Conservation (phyloP, 169 alveolate genomes). For the Fabrea salina region DNA sequence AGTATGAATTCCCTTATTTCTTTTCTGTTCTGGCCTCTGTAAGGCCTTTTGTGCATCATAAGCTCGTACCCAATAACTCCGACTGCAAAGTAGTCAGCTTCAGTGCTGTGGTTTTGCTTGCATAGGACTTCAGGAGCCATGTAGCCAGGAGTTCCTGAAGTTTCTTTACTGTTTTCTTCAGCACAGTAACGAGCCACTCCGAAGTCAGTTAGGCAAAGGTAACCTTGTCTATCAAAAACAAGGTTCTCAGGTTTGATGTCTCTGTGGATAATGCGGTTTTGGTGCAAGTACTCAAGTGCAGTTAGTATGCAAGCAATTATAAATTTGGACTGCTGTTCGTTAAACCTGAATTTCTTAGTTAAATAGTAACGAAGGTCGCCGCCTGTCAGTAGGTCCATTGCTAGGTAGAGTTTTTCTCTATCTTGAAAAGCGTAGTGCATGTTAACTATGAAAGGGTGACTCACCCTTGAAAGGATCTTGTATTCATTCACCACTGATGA, state of each 20-base stretch:
- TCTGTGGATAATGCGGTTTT: constrained; percentile 49
- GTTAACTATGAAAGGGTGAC: constrained; percentile 61
- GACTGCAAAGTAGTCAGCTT: constrained; percentile 48
- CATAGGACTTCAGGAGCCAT: constrained; percentile 59
- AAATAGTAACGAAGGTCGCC: constrained; percentile 64
- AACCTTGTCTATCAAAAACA: constrained; percentile 39
- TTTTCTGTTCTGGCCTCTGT: too few relatives aligned
- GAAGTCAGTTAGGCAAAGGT: constrained; percentile 61
- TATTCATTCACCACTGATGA: constrained; percentile 65
- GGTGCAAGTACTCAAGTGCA: constrained; percentile 68
- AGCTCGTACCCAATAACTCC: constrained; percentile 57
- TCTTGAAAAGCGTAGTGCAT: constrained; percentile 73
- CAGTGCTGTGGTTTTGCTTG: constrained; percentile 40
- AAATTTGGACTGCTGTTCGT: constrained; percentile 69
- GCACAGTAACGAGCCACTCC: constrained; percentile 61
- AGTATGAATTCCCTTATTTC: constrained; percentile 71
- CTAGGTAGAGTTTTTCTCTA: constrained; percentile 54
- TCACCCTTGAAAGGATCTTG: constrained; percentile 44
- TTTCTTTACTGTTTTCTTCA: constrained; percentile 56
- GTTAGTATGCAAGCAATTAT: constrained; percentile 45
- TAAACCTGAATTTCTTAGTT: constrained; percentile 39
- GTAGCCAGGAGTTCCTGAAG: constrained; percentile 75
- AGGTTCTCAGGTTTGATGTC: too few relatives aligned
- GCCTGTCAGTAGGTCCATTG: constrained; percentile 63
- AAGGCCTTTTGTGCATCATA: constrained; percentile 58